Conservation (phyloP, 495 filamentous ascomycete genomes). For the Immersiella caudata region DNA sequence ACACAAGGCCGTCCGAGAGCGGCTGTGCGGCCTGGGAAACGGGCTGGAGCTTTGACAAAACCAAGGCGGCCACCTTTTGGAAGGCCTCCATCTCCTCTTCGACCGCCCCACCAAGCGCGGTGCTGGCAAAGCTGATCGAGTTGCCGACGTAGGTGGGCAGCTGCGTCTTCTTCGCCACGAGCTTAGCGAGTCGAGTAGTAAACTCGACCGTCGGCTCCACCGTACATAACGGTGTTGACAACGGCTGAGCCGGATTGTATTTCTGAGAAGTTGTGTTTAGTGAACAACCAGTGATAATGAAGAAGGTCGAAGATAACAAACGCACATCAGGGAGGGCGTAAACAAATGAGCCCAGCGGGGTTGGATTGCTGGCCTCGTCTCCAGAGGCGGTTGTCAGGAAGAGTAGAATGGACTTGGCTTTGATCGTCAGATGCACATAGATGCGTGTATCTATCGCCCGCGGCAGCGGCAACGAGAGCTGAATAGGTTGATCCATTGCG, state of each 20-base stretch:
- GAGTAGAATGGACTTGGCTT: slow-evolving; percentile 66
- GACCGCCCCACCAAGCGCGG: slow-evolving; percentile 71
- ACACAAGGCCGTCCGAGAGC: slow-evolving; percentile 17
- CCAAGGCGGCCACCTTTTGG: slow-evolving; percentile 66
- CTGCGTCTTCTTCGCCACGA: slow-evolving; percentile 69
- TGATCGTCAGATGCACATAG: slow-evolving; percentile 74
- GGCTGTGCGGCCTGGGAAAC: slow-evolving; percentile 15
- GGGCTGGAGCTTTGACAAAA: slow-evolving; percentile 60
- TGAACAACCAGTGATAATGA: slow-evolving; percentile 3
- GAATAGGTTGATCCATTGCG: slow-evolving; percentile 45
- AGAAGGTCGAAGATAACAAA: slow-evolving; percentile 11
- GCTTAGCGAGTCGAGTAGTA: slow-evolving; percentile 78
- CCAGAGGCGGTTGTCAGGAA: slow-evolving; percentile 75
- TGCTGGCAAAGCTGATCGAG: slow-evolving; percentile 67
- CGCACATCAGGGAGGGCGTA: slow-evolving; percentile 89
- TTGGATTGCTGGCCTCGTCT: slow-evolving; percentile 55
- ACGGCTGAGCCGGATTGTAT: slow-evolving; percentile 58
- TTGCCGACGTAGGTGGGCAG: slow-evolving; percentile 85
- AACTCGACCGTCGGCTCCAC: slow-evolving; percentile 79
- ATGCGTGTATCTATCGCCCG: slow-evolving; percentile 75
- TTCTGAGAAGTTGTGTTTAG: slow-evolving; percentile 40
- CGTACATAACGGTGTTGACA: slow-evolving; percentile 80
- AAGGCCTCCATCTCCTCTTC: slow-evolving; percentile 96
- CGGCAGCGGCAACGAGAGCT: slow-evolving; percentile 79
- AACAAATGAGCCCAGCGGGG: slow-evolving; percentile 80